Percentiles rank a stretch among this genome's conserved stretches.
These are phyloP conservation scores for Teratosphaeria zuluensis DNA, from an alignment of 2,329 filamentous ascomycete species.

Conservation along the genomic window DNA sequence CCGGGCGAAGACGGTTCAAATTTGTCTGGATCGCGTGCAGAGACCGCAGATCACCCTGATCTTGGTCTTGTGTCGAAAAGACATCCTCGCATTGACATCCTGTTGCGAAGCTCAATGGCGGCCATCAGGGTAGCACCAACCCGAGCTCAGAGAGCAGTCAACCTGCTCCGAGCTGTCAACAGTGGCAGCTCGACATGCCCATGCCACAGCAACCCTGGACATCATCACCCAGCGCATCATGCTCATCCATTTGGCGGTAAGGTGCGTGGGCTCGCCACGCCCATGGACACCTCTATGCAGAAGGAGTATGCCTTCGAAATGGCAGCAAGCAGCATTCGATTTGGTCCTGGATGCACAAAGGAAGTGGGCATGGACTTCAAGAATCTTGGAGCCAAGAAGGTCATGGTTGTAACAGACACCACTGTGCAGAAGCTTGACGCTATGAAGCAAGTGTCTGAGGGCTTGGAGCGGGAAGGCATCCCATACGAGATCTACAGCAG, in stretches of 20 bases:
- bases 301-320: slow-evolving; percentile 99
- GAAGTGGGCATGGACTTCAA: slow-evolving; percentile 97
- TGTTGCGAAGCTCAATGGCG: slow-evolving; percentile 18
- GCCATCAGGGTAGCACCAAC: slow-evolving; percentile 34
- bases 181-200: slow-evolving; percentile 74
- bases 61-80: not conserved
- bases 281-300: slow-evolving; percentile 58
- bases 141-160: slow-evolving; percentile 52
- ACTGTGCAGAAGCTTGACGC: slow-evolving; percentile 75
- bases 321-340: slow-evolving; percentile 89
- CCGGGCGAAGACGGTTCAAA: not conserved
- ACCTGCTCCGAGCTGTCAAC: slow-evolving; percentile 78
- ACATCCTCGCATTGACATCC: not conserved
- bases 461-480: slow-evolving; percentile 66
- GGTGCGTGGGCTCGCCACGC: slow-evolving; percentile 59
- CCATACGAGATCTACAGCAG: slow-evolving; percentile 72
- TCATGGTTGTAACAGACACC: slow-evolving; percentile 83
- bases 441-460: slow-evolving; percentile 81
- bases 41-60: not conserved
- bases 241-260: slow-evolving; percentile 43
- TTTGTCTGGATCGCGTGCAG: not conserved
- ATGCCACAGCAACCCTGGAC: slow-evolving; percentile 76
- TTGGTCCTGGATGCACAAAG: slow-evolving; percentile 84
- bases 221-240: slow-evolving; percentile 40
- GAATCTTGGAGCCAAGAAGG: slow-evolving; percentile 78